Conservation (phyloP, 2,329 filamentous ascomycete genomes). For the Calonectria hawksworthii region DNA sequence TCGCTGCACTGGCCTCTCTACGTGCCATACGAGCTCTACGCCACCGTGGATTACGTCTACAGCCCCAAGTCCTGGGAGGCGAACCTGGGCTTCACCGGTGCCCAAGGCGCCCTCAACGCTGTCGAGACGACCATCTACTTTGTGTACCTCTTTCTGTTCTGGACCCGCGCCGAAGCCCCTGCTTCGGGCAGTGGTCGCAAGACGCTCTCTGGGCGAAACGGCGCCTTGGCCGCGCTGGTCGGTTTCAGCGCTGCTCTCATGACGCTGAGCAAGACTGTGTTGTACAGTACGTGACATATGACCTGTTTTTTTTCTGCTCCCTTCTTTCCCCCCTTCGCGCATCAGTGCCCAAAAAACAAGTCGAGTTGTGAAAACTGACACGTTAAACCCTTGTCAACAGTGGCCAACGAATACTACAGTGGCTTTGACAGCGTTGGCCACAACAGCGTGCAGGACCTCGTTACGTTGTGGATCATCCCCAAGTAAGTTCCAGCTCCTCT, state of each 20-base stretch:
- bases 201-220: constrained; percentile 58
- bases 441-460: constrained; percentile 60
- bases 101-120: constrained; percentile 79
- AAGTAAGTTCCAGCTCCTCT: constrained; percentile 63
- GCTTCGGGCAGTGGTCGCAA: constrained; percentile 44
- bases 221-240: constrained; percentile 61
- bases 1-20: constrained; percentile 79
- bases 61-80: constrained; percentile 79
- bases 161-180: constrained; percentile 29
- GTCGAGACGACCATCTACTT: constrained; percentile 77
- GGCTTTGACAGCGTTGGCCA: constrained; percentile 71
- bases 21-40: constrained; percentile 85
- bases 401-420: constrained; percentile 70
- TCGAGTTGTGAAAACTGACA: neutral
- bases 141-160: constrained; percentile 64
- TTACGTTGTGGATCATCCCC: constrained; percentile 70
- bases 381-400: constrained; percentile 47
- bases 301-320: neutral
- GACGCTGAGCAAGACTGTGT: constrained; percentile 73
- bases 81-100: constrained; percentile 81
- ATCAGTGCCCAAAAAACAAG: neutral
- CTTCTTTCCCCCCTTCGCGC: neutral
- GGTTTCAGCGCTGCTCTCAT: constrained; percentile 69
- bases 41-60: constrained; percentile 84
- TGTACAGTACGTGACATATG: constrained; percentile 66